These are phyloP conservation scores for Kwoniella sp. DNA, from an alignment of 768 basidiomycete genomes.

Conservation along the genomic window DNA sequence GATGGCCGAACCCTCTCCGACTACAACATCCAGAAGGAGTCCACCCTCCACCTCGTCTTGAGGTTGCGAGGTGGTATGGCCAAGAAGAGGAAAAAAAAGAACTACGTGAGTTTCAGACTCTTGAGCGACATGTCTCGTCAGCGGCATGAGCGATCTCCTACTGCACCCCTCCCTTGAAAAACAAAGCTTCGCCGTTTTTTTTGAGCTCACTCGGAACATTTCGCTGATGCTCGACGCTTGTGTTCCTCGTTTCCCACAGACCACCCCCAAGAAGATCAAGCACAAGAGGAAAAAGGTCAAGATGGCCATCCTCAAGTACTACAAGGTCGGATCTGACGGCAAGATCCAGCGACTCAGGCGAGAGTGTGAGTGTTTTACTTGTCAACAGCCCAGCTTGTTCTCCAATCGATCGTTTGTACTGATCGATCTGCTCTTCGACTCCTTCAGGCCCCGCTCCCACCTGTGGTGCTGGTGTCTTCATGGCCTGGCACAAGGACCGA, in stretches of 20 bases:
- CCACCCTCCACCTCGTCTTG: slow-evolving; percentile 94
- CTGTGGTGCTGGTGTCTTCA: slow-evolving; percentile 64
- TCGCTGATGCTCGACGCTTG: background rate
- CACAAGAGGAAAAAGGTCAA: slow-evolving; percentile 99
- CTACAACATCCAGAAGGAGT: slow-evolving; percentile 85
- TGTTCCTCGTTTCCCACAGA: slow-evolving; percentile 22
- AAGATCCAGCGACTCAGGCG: slow-evolving; percentile 99
- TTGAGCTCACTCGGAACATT: too few species aligned
- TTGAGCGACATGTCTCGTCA: too few species aligned
- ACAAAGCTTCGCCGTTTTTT: too few species aligned
- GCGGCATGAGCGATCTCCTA: too few species aligned
- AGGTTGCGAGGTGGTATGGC: slow-evolving; percentile 94
- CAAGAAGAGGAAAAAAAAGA: slow-evolving; percentile 99
- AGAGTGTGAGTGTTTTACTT: slow-evolving; percentile 68
- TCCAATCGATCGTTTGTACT: background rate
- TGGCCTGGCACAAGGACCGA: slow-evolving; percentile 98
- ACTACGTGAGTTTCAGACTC: slow-evolving; percentile 68
- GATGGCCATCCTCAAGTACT: slow-evolving; percentile 99
- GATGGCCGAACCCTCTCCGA: slow-evolving; percentile 80
- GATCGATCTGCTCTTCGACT: slow-evolving; percentile 15
- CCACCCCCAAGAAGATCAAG: slow-evolving; percentile 99
- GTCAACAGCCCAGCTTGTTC: slow-evolving; percentile 60
- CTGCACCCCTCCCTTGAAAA: too few species aligned
- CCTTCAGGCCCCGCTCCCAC: slow-evolving; percentile 39
- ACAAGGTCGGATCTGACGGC: slow-evolving; percentile 99